These are phyloP conservation scores for Fomitopsis pulvina DNA, from an alignment of 768 basidiomycete genomes.

Conservation along the genomic window DNA sequence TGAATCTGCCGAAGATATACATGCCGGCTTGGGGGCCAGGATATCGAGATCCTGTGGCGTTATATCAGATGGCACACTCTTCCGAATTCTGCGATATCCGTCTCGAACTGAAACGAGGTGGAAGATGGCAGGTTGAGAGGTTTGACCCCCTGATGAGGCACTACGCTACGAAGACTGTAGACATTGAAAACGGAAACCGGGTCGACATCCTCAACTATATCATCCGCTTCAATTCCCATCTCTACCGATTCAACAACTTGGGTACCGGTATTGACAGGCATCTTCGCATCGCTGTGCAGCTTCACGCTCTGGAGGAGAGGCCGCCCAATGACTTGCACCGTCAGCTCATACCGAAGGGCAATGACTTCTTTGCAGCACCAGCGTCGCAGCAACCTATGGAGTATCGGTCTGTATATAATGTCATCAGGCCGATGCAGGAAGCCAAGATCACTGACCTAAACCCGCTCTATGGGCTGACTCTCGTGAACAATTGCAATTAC, in stretches of 20 bases:
- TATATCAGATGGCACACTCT: background rate
- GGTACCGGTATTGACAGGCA: background rate
- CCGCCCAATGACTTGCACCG: too few species aligned
- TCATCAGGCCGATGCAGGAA: too few species aligned
- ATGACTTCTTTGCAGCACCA: too few species aligned
- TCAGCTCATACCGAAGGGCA: too few species aligned
- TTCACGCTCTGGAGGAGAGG: background rate
- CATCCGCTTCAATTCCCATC: background rate
- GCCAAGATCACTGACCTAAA: too few species aligned
- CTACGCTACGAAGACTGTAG: background rate
- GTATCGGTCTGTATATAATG: too few species aligned
- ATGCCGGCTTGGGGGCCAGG: background rate
- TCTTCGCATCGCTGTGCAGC: background rate
- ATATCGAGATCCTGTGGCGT: background rate
- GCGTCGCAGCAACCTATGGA: too few species aligned
- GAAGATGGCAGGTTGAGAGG: too few species aligned
- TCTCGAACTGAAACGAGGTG: too few species aligned
- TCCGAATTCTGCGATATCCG: background rate
- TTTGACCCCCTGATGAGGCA: background rate
- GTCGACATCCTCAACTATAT: background rate
- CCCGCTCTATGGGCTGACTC: background rate
- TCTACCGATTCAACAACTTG: background rate
- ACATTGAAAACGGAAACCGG: background rate
- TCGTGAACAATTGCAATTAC: background rate
- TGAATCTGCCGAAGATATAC: background rate